These are phyloP conservation scores for Diaporthe ampelina DNA, from an alignment of 2,329 filamentous ascomycete genomes.

Conservation along the genomic window DNA sequence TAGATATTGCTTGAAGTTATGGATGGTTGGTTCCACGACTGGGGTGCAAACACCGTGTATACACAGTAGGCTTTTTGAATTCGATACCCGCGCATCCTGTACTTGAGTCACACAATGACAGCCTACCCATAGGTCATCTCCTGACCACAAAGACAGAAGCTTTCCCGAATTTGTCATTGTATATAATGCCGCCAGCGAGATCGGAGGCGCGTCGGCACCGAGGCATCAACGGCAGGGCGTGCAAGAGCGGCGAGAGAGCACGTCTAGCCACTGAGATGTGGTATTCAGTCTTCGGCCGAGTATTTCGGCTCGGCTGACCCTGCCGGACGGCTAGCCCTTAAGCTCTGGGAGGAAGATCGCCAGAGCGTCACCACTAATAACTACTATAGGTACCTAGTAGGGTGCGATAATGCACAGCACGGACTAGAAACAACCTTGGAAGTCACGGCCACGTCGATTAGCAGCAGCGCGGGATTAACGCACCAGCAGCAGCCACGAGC, in stretches of 20 bases:
- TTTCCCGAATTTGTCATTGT: not conserved
- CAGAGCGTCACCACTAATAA: not conserved
- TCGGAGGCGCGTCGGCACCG: constrained; percentile 19
- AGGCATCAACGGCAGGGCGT: constrained; percentile 8
- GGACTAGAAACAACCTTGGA: too few species aligned
- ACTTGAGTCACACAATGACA: not conserved
- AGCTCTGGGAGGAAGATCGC: not conserved
- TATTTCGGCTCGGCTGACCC: constrained; percentile 13
- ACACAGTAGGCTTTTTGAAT: not conserved
- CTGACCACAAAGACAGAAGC: not conserved
- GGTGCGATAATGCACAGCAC: not conserved
- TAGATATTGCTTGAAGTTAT: not conserved
- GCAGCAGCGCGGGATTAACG: not conserved
- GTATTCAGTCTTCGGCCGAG: not conserved
- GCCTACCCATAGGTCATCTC: not conserved
- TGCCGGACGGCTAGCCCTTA: too few species aligned
- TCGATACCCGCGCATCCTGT: too few species aligned
- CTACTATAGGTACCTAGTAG: too few species aligned
- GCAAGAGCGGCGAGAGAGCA: not conserved
- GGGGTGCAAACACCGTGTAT: not conserved
- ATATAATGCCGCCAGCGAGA: not conserved
- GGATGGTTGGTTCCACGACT: not conserved
- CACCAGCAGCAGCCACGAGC: constrained; percentile 13
- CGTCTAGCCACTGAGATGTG: not conserved
- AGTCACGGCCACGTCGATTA: not conserved